Evolutionary conservation across 768 basidiomycete genomes (phyloP), one percentile per base, ranked within the genome.

Genomic region (Auricularia heimuer): DNA sequence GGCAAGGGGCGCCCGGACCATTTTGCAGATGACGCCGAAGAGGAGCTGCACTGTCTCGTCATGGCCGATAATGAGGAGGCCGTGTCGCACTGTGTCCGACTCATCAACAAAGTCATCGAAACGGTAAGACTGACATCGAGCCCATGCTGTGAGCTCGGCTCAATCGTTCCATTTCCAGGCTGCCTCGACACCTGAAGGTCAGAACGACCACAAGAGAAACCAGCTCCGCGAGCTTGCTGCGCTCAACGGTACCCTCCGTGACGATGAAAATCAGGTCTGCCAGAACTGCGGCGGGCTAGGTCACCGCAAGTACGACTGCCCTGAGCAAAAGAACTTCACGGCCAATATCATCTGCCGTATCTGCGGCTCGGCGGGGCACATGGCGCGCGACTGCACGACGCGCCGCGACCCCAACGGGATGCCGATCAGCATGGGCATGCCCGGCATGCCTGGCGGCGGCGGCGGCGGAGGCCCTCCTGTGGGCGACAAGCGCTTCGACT

Each of bases 261-360:
- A 99, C 73, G 97, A 99, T 75, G 97, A 99, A 80, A 98, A 98
- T 73, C 97, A 99, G 77, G 87, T 98, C 67, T 99, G 97, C 79
- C 95, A 98, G 79, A 96, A 96, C 73, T 95, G 92, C 75, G 93
- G 91, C 72, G 88, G 88, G 63, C 84, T 94, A 68, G 94, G 94
- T 66, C 95, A 98, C 74, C 89, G 96, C 77, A 95, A 98, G 85
- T 98, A 94, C 79, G 97, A 98, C 77, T 99, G 97, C 75, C 94
- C 95, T 18, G 93, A 98, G 78, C 93, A 97, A 77, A 88, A 91
- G 76, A 97, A 97, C 80, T 98, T 94, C 79, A 95, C 93, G 70
- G 97, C 97, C 79, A 96, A 96, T 81, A 95, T 99, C 80, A 96
- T 98, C 73, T 99, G 97, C 82, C 94, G 94, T 73, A 86, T 95